Evolutionary conservation across 768 basidiomycete species (phyloP), one percentile per base, ranked within the genome.

Genomic region (Asterophora lycoperdoides): DNA sequence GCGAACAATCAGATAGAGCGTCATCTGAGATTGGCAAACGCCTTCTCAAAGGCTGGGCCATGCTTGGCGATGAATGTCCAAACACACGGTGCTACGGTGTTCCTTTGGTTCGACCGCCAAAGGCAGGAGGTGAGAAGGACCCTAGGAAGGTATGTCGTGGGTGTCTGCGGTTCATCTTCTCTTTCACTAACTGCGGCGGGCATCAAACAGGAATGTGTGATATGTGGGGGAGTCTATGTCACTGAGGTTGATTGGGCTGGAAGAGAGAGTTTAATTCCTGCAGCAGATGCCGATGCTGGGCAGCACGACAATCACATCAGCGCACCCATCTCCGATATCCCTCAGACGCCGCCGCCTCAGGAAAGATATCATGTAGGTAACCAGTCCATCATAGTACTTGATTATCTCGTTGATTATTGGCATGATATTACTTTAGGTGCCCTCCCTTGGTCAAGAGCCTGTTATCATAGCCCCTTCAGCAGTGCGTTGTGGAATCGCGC

Each of bases 41-140:
- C 19, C 71, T 93, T 51, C 67, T 93, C 39, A 82, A 80, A 56
- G 91, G 87, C 34, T 93, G 89, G 88, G 81, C 91, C 0, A 89
- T 93, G 86, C 73, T 93, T n/a, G 88, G 76, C 18, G 89, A 93
- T 32, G 89, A 91, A 67, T 93, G 92, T 60, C 79, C 81, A 0
- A 85, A 79, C 56, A 55, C 61, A 4, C 62, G 67, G 18, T 93
- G 92, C 60, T 84, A 81, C 64, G 89, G 89, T 10, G 72, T 92
- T 5, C 92, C 91, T n/a, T 79, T 93, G 11, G 84, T 93, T 51
- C 73, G 89, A 42, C 85, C 85, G 33, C 87, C 89, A 15, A 86
- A 79, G 62, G 55, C 70, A 13, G 78, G 79, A 5, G 74, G 74
- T 14, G 78, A 73, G 51, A 80, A 79, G 56, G 78, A 86, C 66